These are phyloP conservation scores for Sphaerulina vaccinii DNA, from an alignment of 2,329 filamentous ascomycete species.

Conservation along the genomic window DNA sequence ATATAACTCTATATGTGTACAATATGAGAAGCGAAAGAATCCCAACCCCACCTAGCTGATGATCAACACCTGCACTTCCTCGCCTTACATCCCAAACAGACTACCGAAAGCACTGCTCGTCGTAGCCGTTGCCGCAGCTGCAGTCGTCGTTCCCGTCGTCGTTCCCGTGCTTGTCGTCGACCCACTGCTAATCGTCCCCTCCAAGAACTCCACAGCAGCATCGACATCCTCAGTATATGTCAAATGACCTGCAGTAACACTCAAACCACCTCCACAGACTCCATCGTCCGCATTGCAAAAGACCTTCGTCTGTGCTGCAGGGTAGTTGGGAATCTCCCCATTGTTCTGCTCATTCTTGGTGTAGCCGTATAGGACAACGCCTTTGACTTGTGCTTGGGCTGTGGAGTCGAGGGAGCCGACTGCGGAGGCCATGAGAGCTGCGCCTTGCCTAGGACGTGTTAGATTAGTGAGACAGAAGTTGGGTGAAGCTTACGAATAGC, in stretches of 20 bases:
- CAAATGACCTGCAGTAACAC: slow-evolving; percentile 37
- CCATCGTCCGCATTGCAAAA: slow-evolving; percentile 39
- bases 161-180: not conserved
- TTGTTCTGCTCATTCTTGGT: slow-evolving; percentile 42
- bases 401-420: slow-evolving; percentile 32
- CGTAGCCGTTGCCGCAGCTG: not conserved
- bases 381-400: slow-evolving; percentile 36
- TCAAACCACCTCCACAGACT: slow-evolving; percentile 39
- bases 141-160: not conserved
- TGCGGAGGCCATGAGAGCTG: slow-evolving; percentile 40
- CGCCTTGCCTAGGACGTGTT: slow-evolving; percentile 38
- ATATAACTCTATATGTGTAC: too few relatives aligned
- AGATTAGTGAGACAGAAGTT: not conserved
- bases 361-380: slow-evolving; percentile 43
- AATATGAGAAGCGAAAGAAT: too few relatives aligned
- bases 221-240: slow-evolving; percentile 30
- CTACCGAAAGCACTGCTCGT: not conserved
- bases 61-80: too few relatives aligned
- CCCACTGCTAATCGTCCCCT: not conserved
- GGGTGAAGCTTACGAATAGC: slow-evolving; percentile 25
- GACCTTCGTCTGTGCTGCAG: slow-evolving; percentile 36
- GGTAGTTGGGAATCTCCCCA: slow-evolving; percentile 39
- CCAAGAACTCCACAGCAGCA: slow-evolving; percentile 18
- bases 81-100: too few relatives aligned
- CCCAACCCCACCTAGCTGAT: too few relatives aligned